phyloP scores from a whole-genome alignment of 345 rosid species.

The Anacardium occidentale region DNA sequence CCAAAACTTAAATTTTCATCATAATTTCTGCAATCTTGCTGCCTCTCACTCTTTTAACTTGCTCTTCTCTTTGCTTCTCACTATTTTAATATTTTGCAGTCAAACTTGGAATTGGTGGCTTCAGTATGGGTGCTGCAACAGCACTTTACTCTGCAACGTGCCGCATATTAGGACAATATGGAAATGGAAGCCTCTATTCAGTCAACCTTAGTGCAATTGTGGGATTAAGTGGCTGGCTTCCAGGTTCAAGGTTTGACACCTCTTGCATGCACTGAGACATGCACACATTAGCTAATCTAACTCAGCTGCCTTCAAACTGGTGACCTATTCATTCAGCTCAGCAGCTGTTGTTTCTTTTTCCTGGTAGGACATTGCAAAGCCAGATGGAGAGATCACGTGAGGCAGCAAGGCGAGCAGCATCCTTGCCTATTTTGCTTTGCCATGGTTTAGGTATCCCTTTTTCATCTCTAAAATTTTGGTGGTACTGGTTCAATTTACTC shows the following conservation, averaged over 20 bases:
- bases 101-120: constrained; percentile 70
- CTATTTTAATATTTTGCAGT: constrained; percentile 29
- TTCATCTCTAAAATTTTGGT: background rate
- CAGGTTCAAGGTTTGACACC: constrained; percentile 53
- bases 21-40: background rate
- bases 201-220: constrained; percentile 50
- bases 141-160: constrained; percentile 70
- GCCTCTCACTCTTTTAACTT: background rate
- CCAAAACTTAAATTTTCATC: background rate
- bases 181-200: constrained; percentile 46
- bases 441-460: constrained; percentile 53
- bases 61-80: constrained; percentile 2
- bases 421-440: constrained; percentile 54
- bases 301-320: background rate
- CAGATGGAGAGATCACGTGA: constrained; percentile 50
- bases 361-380: constrained; percentile 53
- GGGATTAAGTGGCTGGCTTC: constrained; percentile 79
- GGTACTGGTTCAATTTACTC: background rate
- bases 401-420: constrained; percentile 55
- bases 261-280: constrained; percentile 8
- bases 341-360: constrained; percentile 8
- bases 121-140: constrained; percentile 80
- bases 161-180: constrained; percentile 49
- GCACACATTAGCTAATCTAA: background rate
- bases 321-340: constrained; percentile 19